Evolutionary conservation across 1,284 basidiomycete species (phyloP), one percentile per base, ranked within the genome.

Genomic region (Malassezia slooffiae): DNA sequence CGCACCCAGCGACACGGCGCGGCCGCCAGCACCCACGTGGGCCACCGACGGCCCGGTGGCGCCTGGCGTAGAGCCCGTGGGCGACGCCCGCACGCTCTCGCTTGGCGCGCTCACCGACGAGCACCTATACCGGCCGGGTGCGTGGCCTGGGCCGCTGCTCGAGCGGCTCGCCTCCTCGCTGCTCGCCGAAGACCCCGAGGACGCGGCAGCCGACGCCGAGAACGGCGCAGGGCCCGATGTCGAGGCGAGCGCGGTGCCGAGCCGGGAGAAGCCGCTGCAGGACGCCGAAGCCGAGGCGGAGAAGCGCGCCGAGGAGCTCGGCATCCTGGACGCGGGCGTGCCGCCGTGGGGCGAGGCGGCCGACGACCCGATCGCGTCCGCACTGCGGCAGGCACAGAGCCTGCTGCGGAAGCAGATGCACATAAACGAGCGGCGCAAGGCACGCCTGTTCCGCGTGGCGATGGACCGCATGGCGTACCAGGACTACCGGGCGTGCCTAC

Each of bases 301-400:
- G 15, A 36, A 34, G 24, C 31, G 41, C 4, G 32, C 34, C 28
- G 41, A 42, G 29, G 26, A 40, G 17, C 20, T 43, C 19, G 44
- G 50, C 6, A 33, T 38, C 19, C 24, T 47, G 20, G 36, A 47
- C 34, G 13, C 43, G 13, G 34, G 28, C 32, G 29, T 40, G 17
- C 24, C 29, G 29, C 50, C 17, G 17, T 42, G 34, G 24, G 36
- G 81, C 39, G 82, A 87, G 32, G 41, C 27, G 1, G 48, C 45
- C 11, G 90, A 95, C 62, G 90, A 96, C 70, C 88, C 90, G 38
- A 85, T 96, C 47, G 83, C 88, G 2, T 81, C 83, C 2, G 83
- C 87, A 1, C 77, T 96, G 2, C 82, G 91, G 1, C 80, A 85
- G 47, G 85, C 85, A 22, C 90, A 96, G 69, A 74, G 76, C n/a